These are phyloP conservation scores for Exophiala mesophila DNA, from an alignment of 2,329 filamentous ascomycete species.

Conservation along the genomic window DNA sequence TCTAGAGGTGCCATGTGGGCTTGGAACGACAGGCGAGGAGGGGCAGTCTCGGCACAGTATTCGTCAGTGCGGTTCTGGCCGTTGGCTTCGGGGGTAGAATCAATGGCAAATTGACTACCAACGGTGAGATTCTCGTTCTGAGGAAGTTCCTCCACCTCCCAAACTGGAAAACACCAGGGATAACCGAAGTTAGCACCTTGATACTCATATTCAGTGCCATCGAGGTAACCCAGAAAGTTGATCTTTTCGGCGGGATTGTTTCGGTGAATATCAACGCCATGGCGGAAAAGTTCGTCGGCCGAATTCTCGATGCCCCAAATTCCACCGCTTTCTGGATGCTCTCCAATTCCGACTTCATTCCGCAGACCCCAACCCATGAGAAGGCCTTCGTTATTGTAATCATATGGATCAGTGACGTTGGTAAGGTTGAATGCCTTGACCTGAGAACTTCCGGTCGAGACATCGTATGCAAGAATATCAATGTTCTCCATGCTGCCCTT, in stretches of 20 bases:
- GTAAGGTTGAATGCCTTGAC: constrained; percentile 59
- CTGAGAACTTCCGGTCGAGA: constrained; percentile 58
- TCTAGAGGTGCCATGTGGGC: constrained; percentile 69
- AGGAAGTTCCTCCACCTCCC: constrained; percentile 52
- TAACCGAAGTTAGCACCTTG: constrained; percentile 60
- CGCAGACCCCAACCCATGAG: constrained; percentile 63
- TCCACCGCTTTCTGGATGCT: constrained; percentile 41
- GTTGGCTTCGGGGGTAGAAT: constrained; percentile 34
- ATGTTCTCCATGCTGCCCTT: constrained; percentile 61
- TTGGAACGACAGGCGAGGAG: constrained; percentile 53
- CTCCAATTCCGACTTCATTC: constrained; percentile 67
- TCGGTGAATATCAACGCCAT: constrained; percentile 57
- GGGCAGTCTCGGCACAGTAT: constrained; percentile 40
- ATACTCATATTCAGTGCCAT: constrained; percentile 39
- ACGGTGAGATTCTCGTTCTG: constrained; percentile 40
- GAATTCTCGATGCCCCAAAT: constrained; percentile 64
- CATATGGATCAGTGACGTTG: constrained; percentile 38
- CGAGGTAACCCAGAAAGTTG: constrained; percentile 64
- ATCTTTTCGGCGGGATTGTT: constrained; percentile 70
- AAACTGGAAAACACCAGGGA: constrained; percentile 63
- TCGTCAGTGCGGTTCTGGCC: constrained; percentile 43
- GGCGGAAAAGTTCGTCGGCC: constrained; percentile 57
- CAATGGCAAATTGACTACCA: constrained; percentile 48
- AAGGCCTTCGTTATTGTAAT: constrained; percentile 49
- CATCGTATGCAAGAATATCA: constrained; percentile 50